A percentile compares a stretch with the other conserved stretches of the same genome.
Evolutionary conservation across 257 asterid genomes (phyloP).

Genomic region (Paulownia fortunei): DNA sequence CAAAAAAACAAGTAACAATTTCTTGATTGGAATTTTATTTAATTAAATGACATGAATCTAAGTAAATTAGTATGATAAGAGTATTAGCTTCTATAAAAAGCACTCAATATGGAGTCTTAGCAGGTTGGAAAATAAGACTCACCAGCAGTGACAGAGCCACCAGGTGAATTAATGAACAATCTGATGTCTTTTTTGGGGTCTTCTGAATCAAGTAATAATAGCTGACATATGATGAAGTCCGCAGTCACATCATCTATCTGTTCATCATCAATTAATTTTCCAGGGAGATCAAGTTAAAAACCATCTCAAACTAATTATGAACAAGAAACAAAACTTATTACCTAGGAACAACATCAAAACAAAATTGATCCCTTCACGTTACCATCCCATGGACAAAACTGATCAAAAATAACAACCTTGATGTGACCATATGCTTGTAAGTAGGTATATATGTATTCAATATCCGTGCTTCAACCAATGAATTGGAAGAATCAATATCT

Average conservation of each 20-base stretch:
- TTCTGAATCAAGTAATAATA: constrained; percentile 85
- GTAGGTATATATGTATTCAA: not conserved
- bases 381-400: not conserved
- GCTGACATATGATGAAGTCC: constrained; percentile 83
- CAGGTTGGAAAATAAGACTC: constrained; percentile 31
- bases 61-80: not conserved
- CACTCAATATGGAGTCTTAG: not conserved
- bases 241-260: constrained; percentile 92
- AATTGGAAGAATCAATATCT: not conserved
- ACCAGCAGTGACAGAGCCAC: constrained; percentile 99
- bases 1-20: not conserved
- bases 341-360: not conserved
- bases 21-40: not conserved
- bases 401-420: not conserved
- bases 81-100: not conserved
- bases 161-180: constrained; percentile 91
- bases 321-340: not conserved
- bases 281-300: not conserved
- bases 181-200: constrained; percentile 78
- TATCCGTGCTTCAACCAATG: not conserved
- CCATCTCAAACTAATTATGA: not conserved
- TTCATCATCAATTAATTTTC: constrained; percentile 34
- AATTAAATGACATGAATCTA: not conserved
- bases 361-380: not conserved
- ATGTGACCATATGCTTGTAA: not conserved